These are phyloP conservation scores for Emergomyces africanus DNA, from an alignment of 2,329 filamentous ascomycete species.

Conservation along the genomic window DNA sequence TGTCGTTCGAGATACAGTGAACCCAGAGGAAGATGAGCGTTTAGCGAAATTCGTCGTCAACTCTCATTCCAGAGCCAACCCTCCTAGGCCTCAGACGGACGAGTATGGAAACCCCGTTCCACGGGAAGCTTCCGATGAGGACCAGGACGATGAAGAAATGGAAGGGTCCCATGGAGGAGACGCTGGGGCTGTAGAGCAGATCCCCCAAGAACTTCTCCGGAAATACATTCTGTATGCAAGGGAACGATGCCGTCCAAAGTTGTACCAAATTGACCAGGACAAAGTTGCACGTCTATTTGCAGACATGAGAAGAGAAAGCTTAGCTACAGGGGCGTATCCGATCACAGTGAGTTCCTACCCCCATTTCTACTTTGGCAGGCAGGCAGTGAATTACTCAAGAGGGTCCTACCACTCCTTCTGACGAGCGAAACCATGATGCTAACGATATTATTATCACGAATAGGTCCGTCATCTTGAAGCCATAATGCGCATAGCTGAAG, in stretches of 20 bases:
- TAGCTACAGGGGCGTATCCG: slow-evolving; percentile 91
- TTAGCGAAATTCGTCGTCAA: slow-evolving; percentile 90
- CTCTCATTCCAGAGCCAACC: slow-evolving; percentile 84
- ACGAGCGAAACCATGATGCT: not conserved
- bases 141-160: slow-evolving; percentile 37
- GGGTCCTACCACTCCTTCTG: not conserved
- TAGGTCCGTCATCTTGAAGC: slow-evolving; percentile 95
- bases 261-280: slow-evolving; percentile 96
- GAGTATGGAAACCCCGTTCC: slow-evolving; percentile 45
- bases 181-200: slow-evolving; percentile 52
- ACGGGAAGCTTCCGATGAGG: slow-evolving; percentile 41
- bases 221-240: slow-evolving; percentile 97
- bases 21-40: slow-evolving; percentile 82
- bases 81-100: slow-evolving; percentile 40
- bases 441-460: not conserved
- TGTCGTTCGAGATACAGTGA: slow-evolving; percentile 90
- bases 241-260: slow-evolving; percentile 76
- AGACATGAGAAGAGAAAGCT: slow-evolving; percentile 85
- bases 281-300: slow-evolving; percentile 90
- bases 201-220: slow-evolving; percentile 77
- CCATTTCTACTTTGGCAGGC: not conserved
- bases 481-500: slow-evolving; percentile 87
- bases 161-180: slow-evolving; percentile 31
- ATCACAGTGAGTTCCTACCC: slow-evolving; percentile 63
- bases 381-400: not conserved